phyloP scores from a whole-genome alignment of 106 monocot species.

The Narthecium ossifragum region DNA sequence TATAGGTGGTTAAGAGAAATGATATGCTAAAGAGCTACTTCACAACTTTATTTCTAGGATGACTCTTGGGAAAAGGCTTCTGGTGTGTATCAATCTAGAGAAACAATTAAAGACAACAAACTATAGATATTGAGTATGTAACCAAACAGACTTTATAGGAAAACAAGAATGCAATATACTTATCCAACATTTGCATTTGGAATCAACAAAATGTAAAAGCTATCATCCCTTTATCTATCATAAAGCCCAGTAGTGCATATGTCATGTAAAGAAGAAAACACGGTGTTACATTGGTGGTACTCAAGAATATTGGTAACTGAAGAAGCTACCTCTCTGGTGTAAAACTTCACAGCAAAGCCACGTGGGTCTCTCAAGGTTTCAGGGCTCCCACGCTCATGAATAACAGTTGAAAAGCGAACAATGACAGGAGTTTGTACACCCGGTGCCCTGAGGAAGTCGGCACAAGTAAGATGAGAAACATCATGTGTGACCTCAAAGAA shows the following conservation, averaged over 20 bases:
- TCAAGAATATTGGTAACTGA: neutral
- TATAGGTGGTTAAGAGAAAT: too few species aligned
- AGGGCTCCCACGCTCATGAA: constrained; percentile 80
- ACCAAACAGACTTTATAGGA: neutral
- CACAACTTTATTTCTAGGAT: too few species aligned
- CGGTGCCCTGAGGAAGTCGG: constrained; percentile 72
- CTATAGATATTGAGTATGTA: too few species aligned
- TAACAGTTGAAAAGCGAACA: constrained; percentile 80
- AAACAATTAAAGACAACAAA: too few species aligned
- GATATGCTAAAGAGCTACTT: too few species aligned
- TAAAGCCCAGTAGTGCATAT: neutral
- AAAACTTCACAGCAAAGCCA: constrained; percentile 80
- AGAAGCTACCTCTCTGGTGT: constrained; percentile 63
- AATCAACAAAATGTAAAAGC: too few species aligned
- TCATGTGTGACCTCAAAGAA: constrained; percentile 93
- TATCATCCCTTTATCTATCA: neutral
- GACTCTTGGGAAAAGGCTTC: too few species aligned
- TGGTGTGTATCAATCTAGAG: too few species aligned
- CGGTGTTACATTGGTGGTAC: neutral
- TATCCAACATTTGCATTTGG: neutral
- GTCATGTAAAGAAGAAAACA: neutral
- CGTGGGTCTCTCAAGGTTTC: constrained; percentile 76
- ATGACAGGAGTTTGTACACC: constrained; percentile 76
- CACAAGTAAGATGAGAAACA: constrained; percentile 69
- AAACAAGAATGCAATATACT: neutral